Percentiles rank a stretch among this genome's conserved stretches.
phyloP scores from a whole-genome alignment of 2,329 filamentous ascomycete genomes.

The Hansfordia pulvinata region DNA sequence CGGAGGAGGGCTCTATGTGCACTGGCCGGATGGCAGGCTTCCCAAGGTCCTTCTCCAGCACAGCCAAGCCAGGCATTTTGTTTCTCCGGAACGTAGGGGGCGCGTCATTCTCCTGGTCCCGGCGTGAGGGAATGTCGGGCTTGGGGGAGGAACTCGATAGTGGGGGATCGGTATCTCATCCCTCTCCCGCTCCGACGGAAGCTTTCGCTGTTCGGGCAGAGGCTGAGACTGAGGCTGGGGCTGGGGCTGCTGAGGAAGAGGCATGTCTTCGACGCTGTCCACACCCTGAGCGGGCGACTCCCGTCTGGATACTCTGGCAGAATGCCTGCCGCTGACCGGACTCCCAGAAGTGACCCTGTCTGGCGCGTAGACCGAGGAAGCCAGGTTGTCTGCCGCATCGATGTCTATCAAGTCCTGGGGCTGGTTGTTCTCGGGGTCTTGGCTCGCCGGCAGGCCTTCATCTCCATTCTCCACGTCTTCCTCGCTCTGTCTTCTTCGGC shows the following conservation, averaged over 20 bases:
- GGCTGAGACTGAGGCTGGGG: too few relatives aligned
- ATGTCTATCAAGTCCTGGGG: slow-evolving; percentile 20
- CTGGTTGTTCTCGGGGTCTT: slow-evolving; percentile 27
- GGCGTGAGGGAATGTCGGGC: slow-evolving; percentile 42
- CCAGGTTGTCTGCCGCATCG: slow-evolving; percentile 19
- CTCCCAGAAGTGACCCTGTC: slow-evolving; percentile 44
- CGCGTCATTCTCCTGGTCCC: slow-evolving; percentile 78
- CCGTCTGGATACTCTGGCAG: slow-evolving; percentile 25
- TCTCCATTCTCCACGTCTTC: slow-evolving; percentile 42
- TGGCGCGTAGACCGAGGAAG: slow-evolving; percentile 29
- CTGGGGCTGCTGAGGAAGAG: too few relatives aligned
- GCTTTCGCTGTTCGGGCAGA: too few relatives aligned
- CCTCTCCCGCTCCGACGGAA: too few relatives aligned
- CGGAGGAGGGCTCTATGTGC: too few relatives aligned
- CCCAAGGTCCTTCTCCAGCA: slow-evolving; percentile 40
- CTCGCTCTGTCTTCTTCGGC: slow-evolving; percentile 53
- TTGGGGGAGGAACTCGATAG: slow-evolving; percentile 43
- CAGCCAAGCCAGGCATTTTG: slow-evolving; percentile 38
- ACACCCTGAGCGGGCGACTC: slow-evolving; percentile 19
- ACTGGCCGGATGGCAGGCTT: too few relatives aligned
- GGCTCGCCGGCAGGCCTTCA: slow-evolving; percentile 23
- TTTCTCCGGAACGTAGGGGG: slow-evolving; percentile 53
- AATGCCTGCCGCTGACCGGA: slow-evolving; percentile 35
- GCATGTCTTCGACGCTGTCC: too few relatives aligned
- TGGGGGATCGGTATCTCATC: slow-evolving; percentile 31